Conservation (phyloP, 768 basidiomycete species). For the Pseudohyphozyma bogoriensis region DNA sequence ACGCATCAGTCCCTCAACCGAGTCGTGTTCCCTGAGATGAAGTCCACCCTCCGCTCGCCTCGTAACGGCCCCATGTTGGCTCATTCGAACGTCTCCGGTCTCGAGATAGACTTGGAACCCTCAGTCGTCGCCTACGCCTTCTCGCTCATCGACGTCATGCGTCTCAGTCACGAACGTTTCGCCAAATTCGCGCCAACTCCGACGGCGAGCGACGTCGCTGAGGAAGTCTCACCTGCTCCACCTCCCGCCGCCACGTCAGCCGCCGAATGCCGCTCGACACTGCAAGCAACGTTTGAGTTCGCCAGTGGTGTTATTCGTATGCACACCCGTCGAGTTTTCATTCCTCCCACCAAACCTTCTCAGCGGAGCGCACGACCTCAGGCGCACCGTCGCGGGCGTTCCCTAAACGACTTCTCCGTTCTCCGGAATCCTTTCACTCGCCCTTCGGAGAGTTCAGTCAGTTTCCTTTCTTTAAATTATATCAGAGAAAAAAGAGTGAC, state of each 20-base stretch:
- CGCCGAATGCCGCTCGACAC: background rate
- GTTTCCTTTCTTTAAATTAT: no score
- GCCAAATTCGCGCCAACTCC: slow-evolving; percentile 28
- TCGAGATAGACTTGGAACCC: slow-evolving; percentile 73
- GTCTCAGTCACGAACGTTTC: slow-evolving; percentile 63
- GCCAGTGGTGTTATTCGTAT: slow-evolving; percentile 57
- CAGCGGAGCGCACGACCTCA: background rate
- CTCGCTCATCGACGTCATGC: slow-evolving; percentile 75
- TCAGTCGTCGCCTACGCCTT: slow-evolving; percentile 66
- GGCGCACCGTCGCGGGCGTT: slow-evolving; percentile 3
- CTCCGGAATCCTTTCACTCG: background rate
- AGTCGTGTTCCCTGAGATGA: slow-evolving; percentile 37
- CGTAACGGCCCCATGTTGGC: slow-evolving; percentile 54
- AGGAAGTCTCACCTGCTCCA: background rate
- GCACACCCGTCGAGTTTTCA: background rate
- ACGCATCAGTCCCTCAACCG: slow-evolving; percentile 39
- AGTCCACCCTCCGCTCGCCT: slow-evolving; percentile 43
- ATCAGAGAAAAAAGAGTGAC: no score
- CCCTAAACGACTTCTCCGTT: background rate
- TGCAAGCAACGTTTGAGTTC: slow-evolving; percentile 52
- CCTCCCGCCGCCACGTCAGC: background rate
- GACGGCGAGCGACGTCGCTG: background rate
- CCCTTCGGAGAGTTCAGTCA: background rate
- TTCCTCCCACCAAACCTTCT: background rate
- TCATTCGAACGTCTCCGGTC: slow-evolving; percentile 57